Evolutionary conservation across 768 basidiomycete species (phyloP), one percentile per base, ranked within the genome.

Genomic region (Phylloporus sp.): DNA sequence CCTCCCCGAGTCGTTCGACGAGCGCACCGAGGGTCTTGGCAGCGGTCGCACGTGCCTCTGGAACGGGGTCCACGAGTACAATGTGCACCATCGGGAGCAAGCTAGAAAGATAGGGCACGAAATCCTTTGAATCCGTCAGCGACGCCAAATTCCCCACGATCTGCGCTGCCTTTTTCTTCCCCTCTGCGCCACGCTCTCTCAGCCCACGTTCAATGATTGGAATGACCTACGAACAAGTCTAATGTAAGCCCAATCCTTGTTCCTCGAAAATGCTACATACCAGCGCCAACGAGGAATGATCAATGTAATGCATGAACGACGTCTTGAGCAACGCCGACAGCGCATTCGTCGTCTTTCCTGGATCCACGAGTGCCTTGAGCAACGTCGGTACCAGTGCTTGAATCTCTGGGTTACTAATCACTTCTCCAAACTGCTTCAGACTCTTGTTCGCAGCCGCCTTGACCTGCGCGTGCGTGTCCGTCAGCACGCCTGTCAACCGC

Each of bases 91-190:
- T 76, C 0, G 97, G 97, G 34, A 98, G 73, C 18, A 98, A 80
- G 32, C 84, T 81, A 23, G 84, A 79, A n/a, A 99, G 79, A 66
- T 99, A 97, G 0, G 97, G 95, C 13, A 95, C 85, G 60, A 98
- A 93, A 67, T 98, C 97, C 62, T 87, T 89, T 0, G 89, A 80
- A 55, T 92, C 90, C 1, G 91, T 93, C 42, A 93, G 73, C 1
- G 90, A 91, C 1, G 92, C 89, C 52, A 98, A 79, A 67, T 98
- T 97, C n/a, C 97, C 97, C 40, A 98, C 91, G 53, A 98, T 97
- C 68, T 95, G 94, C 0, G 90, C 92, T 15, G 95, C 91, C 69
- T 93, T 95, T 69, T 88, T 89, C 75, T 98, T 98, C 12, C 85
- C 90, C 50, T 97, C 95, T 0, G 97, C 89, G 7, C 92, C 85